phyloP scores from a whole-genome alignment of 1,139 yeast genomes.

The Suhomyces yuchorum region DNA sequence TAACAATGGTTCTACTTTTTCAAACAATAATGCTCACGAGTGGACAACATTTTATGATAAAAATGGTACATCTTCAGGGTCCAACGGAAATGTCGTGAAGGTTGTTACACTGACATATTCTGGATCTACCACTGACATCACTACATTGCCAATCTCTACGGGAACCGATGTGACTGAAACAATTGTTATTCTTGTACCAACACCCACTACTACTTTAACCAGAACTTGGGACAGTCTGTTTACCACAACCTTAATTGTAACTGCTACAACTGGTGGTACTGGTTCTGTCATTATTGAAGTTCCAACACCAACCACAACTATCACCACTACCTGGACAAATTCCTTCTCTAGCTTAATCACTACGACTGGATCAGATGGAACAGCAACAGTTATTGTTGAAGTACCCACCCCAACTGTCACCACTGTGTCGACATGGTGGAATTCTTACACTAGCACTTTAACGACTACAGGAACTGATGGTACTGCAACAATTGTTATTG shows the following conservation, averaged over 20 bases:
- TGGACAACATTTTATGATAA: slow-evolving; percentile 13
- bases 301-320: slow-evolving; percentile 11
- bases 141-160: slow-evolving; percentile 21
- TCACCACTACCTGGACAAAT: slow-evolving; percentile 3
- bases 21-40: background rate
- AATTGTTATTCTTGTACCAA: slow-evolving; percentile 19
- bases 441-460: slow-evolving; percentile 9
- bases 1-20: slow-evolving; percentile 6
- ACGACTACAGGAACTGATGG: slow-evolving; percentile 14
- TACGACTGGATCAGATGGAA: slow-evolving; percentile 13
- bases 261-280: slow-evolving; percentile 13
- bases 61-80: slow-evolving; percentile 18
- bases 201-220: slow-evolving; percentile 17
- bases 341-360: slow-evolving; percentile 11
- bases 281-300: slow-evolving; percentile 15
- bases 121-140: slow-evolving; percentile 23
- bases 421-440: slow-evolving; percentile 14
- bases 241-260: slow-evolving; percentile 11
- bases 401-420: slow-evolving; percentile 22
- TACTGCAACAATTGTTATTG: slow-evolving; percentile 21
- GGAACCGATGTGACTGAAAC: slow-evolving; percentile 15
- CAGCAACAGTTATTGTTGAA: slow-evolving; percentile 21
- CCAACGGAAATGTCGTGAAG: slow-evolving; percentile 25
- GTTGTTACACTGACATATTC: slow-evolving; percentile 29
- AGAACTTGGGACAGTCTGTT: slow-evolving; percentile 13